Conservation (phyloP, 495 filamentous ascomycete species). For the Ascobolus immersus region DNA sequence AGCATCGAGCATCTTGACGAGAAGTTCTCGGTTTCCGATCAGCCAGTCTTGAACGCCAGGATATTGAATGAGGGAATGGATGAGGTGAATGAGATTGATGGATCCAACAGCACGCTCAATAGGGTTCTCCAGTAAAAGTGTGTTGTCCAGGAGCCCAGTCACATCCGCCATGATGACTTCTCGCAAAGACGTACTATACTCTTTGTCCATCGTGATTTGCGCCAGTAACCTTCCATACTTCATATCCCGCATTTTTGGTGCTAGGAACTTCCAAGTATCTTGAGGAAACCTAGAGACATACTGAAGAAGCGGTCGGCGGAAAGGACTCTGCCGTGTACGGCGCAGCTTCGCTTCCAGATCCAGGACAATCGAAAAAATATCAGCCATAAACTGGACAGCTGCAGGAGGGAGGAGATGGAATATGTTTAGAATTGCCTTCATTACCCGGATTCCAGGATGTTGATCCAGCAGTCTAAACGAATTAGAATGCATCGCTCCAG, state of each 20-base stretch:
- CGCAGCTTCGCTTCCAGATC: conserved; percentile 68
- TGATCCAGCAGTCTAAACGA: conserved; percentile 89
- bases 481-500: conserved; percentile 52
- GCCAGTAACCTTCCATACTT: conserved; percentile 84
- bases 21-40: conserved; percentile 44
- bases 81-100: conserved; percentile 69
- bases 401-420: conserved; percentile 82
- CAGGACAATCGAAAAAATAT: conserved; percentile 64
- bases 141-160: conserved; percentile 37
- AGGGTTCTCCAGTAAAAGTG: conserved; percentile 35
- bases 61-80: conserved; percentile 44
- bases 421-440: conserved; percentile 80
- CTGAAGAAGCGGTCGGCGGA: conserved; percentile 73
- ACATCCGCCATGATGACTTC: conserved; percentile 48
- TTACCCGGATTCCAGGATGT: conserved; percentile 68
- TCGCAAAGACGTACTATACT: conserved; percentile 47
- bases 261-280: conserved; percentile 62
- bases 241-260: conserved; percentile 47
- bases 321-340: conserved; percentile 77
- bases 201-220: conserved; percentile 49
- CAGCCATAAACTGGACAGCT: conserved; percentile 70
- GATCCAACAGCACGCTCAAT: conserved; percentile 40
- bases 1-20: conserved; percentile 37
- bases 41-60: conserved; percentile 42
- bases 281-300: conserved; percentile 82